Evolutionary conservation across 1,139 yeast species (phyloP).

Genomic region (Waltiozyma solani): DNA sequence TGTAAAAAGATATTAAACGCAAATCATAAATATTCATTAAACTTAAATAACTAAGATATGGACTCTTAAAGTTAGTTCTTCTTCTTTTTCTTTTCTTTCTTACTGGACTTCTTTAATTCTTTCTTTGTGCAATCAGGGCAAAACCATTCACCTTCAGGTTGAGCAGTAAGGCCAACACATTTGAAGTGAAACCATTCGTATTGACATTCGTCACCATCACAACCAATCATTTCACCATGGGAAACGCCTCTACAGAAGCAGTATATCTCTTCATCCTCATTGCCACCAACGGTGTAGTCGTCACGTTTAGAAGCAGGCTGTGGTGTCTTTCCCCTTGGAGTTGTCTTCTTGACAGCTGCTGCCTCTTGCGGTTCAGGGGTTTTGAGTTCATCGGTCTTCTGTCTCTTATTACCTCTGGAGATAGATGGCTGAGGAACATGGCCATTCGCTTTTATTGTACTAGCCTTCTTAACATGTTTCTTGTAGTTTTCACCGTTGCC

Average conservation of each 20-base stretch:
- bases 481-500: not conserved
- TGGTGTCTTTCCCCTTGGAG: not conserved
- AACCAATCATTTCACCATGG: conserved; percentile 86
- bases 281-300: conserved; percentile 3
- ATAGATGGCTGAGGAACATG: not conserved
- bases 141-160: conserved; percentile 88
- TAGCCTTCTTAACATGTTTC: conserved; percentile 6
- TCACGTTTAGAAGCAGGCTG: not conserved
- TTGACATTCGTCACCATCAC: conserved; percentile 76
- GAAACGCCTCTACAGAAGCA: conserved; percentile 82
- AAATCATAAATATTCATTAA: too few relatives aligned
- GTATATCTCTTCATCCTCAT: conserved; percentile 51
- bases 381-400: conserved; percentile 11
- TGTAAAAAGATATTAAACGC: too few relatives aligned
- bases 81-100: conserved; percentile 7
- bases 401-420: conserved; percentile 13
- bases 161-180: conserved; percentile 75
- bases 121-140: conserved; percentile 61
- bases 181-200: conserved; percentile 75
- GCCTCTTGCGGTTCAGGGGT: conserved; percentile 13
- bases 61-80: not conserved
- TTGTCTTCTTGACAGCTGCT: not conserved
- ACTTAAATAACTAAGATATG: too few relatives aligned
- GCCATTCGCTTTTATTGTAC: conserved; percentile 4
- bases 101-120: conserved; percentile 13